Conservation (phyloP, 1,284 basidiomycete genomes). For the Rhodofomes roseus region DNA sequence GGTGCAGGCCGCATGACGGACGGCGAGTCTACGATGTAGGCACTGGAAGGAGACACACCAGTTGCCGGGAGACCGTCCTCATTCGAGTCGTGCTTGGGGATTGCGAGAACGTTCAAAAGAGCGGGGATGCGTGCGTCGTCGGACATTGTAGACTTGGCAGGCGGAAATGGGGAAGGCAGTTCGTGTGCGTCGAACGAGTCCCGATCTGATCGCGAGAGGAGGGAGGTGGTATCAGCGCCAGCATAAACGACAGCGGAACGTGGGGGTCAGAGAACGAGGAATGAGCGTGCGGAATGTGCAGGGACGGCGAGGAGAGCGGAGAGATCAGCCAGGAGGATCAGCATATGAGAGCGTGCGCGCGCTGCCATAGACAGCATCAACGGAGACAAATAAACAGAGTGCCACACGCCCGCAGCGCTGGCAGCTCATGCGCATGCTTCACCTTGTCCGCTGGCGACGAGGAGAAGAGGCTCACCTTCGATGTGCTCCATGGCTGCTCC, state of each 20-base stretch:
- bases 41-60: slow-evolving; percentile 27
- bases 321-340: slow-evolving; percentile 9
- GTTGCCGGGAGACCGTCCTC: slow-evolving; percentile 24
- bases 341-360: slow-evolving; percentile 1
- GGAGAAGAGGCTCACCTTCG: slow-evolving; percentile 1
- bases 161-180: slow-evolving; percentile 26
- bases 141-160: slow-evolving; percentile 23
- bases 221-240: slow-evolving; percentile 15
- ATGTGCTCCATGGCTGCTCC: not conserved
- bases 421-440: not conserved
- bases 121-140: slow-evolving; percentile 25
- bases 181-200: slow-evolving; percentile 28
- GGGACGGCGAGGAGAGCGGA: slow-evolving; percentile 1
- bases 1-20: slow-evolving; percentile 16
- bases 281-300: not conserved
- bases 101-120: slow-evolving; percentile 19
- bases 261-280: slow-evolving; percentile 8
- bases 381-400: slow-evolving; percentile 6
- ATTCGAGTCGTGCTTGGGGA: slow-evolving; percentile 19
- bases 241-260: slow-evolving; percentile 17
- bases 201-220: slow-evolving; percentile 16
- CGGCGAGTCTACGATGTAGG: slow-evolving; percentile 29
- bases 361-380: slow-evolving; percentile 3
- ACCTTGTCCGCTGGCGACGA: not conserved
- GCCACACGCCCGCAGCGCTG: slow-evolving; percentile 1